Conservation (phyloP, 139 green algal genomes). For the Chlamydomonas asymmetrica region DNA sequence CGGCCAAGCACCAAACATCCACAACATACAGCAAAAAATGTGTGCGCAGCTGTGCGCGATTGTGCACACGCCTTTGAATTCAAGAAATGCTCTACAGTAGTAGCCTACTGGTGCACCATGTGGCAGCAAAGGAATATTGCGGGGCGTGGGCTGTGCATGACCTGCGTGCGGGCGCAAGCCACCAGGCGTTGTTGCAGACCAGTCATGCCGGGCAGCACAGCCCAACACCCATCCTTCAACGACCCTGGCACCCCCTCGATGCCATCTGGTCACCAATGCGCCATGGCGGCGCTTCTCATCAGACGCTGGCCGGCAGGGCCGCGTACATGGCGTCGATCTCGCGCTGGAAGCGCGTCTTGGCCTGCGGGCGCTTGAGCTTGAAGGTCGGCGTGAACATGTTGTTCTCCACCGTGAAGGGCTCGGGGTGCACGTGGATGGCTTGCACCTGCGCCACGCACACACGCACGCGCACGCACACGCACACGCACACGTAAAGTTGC, state of each 20-base stretch:
- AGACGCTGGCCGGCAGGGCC: neutral
- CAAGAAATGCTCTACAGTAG: no score
- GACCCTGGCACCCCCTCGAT: neutral
- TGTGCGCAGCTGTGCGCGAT: no score
- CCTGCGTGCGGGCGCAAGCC: no score
- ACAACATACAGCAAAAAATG: no score
- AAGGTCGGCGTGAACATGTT: slow-evolving; percentile 87
- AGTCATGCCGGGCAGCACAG: neutral
- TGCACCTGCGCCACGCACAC: slow-evolving; percentile 69
- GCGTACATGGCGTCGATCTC: slow-evolving; percentile 60
- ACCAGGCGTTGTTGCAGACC: neutral
- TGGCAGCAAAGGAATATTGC: no score
- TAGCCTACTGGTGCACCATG: no score
- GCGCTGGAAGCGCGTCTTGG: slow-evolving; percentile 40
- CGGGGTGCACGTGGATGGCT: slow-evolving; percentile 71
- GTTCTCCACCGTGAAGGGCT: slow-evolving; percentile 93
- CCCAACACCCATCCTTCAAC: neutral
- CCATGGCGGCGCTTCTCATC: neutral
- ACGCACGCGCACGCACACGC: no score
- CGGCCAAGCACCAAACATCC: no score
- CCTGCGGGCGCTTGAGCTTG: slow-evolving; percentile 76
- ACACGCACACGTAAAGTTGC: no score
- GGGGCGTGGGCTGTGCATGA: no score
- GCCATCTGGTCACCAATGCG: neutral
- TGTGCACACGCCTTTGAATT: no score